Percentiles rank a stretch among this genome's conserved stretches.
phyloP scores from a whole-genome alignment of 2,329 filamentous ascomycete species.

The Trichophyton mentagrophytes region DNA sequence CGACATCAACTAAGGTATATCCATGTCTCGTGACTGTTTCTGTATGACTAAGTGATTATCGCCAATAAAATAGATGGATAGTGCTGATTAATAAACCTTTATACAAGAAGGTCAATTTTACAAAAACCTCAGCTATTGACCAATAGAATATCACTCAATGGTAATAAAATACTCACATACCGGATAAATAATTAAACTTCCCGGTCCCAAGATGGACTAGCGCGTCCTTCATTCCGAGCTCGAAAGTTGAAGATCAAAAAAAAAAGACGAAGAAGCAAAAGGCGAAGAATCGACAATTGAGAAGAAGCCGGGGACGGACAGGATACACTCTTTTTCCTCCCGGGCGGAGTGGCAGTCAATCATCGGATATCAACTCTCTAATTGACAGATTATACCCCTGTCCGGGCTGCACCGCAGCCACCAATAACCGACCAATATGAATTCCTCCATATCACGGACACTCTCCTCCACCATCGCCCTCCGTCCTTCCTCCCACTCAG shows the following conservation, averaged over 20 bases:
- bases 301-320: not conserved
- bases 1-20: not conserved
- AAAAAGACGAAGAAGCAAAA: not conserved
- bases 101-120: not conserved
- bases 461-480: constrained; percentile 13
- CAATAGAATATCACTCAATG: not conserved
- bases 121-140: not conserved
- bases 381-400: not conserved
- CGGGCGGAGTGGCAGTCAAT: not conserved
- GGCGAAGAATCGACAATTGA: not conserved
- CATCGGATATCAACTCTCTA: too few species aligned
- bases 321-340: not conserved
- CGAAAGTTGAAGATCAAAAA: not conserved
- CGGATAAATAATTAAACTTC: not conserved
- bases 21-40: not conserved
- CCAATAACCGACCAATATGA: constrained; percentile 19
- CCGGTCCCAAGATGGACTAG: not conserved
- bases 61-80: not conserved
- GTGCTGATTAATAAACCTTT: not conserved
- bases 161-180: not conserved
- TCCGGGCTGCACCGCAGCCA: not conserved
- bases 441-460: constrained; percentile 19
- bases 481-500: constrained; percentile 10
- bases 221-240: not conserved
- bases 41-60: not conserved